These are phyloP conservation scores for Phytophthora sansomeana DNA, from an alignment of 352 stramenopile species.

Conservation along the genomic window DNA sequence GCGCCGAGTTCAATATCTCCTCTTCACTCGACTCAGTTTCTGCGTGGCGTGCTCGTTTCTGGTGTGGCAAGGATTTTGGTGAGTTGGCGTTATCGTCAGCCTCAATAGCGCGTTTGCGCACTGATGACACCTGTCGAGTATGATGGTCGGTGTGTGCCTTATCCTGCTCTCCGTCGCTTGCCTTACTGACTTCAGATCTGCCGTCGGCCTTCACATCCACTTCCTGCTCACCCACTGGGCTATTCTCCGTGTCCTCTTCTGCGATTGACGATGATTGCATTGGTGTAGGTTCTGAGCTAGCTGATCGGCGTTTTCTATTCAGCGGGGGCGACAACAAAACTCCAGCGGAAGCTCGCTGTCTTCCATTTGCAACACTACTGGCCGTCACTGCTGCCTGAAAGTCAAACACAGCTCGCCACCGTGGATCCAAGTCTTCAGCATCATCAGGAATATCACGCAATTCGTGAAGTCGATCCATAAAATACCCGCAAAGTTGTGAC, in stretches of 20 bases:
- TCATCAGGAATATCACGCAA: slow-evolving; percentile 53
- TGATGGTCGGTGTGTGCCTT: slow-evolving; percentile 23
- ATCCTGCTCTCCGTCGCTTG: slow-evolving; percentile 7
- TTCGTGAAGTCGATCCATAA: slow-evolving; percentile 63
- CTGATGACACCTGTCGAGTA: slow-evolving; percentile 21
- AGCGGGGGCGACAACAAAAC: slow-evolving; percentile 35
- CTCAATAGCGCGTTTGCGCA: slow-evolving; percentile 19
- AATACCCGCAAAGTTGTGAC: slow-evolving; percentile 75
- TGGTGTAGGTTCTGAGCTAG: slow-evolving; percentile 44
- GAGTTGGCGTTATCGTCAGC: slow-evolving; percentile 10
- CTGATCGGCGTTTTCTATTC: slow-evolving; percentile 43
- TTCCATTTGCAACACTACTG: slow-evolving; percentile 16
- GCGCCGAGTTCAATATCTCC: neutral
- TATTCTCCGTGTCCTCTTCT: slow-evolving; percentile 40
- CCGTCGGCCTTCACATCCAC: slow-evolving; percentile 12
- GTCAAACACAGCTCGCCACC: slow-evolving; percentile 72
- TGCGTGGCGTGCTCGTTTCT: slow-evolving; percentile 27
- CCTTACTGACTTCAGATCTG: slow-evolving; percentile 6
- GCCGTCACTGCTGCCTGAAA: slow-evolving; percentile 62
- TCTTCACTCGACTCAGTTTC: slow-evolving; percentile 7
- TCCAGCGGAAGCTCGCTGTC: slow-evolving; percentile 15
- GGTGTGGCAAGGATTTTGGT: neutral
- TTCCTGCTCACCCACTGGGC: neutral
- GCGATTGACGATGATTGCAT: slow-evolving; percentile 46
- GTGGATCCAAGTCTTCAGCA: slow-evolving; percentile 47